phyloP scores from a whole-genome alignment of 148 eudicot genomes.

The Gaultheria prostrata region DNA sequence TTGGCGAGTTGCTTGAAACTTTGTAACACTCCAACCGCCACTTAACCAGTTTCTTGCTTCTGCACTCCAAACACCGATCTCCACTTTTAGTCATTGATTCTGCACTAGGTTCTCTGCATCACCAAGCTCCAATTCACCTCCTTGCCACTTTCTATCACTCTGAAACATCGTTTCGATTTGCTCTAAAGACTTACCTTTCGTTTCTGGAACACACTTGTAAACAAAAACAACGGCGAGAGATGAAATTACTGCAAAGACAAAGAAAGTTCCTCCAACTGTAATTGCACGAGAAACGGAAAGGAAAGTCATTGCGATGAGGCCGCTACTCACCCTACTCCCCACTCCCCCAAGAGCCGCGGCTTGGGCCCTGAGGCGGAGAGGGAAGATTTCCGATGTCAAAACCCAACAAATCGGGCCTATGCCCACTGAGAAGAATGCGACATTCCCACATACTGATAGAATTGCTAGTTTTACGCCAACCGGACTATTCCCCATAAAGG shows the following conservation, averaged over 20 bases:
- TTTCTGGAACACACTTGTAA: constrained; percentile 74
- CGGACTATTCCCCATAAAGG: constrained; percentile 36
- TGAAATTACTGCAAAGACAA: constrained; percentile 58
- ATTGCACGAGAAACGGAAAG: constrained; percentile 57
- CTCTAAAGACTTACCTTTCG: constrained; percentile 82
- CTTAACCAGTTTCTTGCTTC: neutral
- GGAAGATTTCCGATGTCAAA: constrained; percentile 74
- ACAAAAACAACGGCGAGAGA: constrained; percentile 63
- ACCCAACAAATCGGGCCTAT: constrained; percentile 94
- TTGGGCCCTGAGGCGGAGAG: constrained; percentile 79
- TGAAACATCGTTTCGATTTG: constrained; percentile 69
- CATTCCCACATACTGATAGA: constrained; percentile 73
- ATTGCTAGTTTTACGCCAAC: constrained; percentile 54
- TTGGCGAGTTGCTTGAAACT: neutral
- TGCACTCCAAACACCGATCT: no score
- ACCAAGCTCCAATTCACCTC: constrained; percentile 47
- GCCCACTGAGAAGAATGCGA: constrained; percentile 86
- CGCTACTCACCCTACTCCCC: constrained; percentile 82
- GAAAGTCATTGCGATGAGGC: constrained; percentile 74
- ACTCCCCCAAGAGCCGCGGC: constrained; percentile 81
- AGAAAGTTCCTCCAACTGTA: constrained; percentile 70
- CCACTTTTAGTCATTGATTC: constrained; percentile 17
- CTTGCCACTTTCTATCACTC: constrained; percentile 29
- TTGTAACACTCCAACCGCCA: constrained; percentile 6
- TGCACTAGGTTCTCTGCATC: constrained; percentile 51